Percentiles rank a stretch among this genome's conserved stretches.
phyloP scores from a whole-genome alignment of 768 basidiomycete genomes.

The Boletus rufocinnamomeus region DNA sequence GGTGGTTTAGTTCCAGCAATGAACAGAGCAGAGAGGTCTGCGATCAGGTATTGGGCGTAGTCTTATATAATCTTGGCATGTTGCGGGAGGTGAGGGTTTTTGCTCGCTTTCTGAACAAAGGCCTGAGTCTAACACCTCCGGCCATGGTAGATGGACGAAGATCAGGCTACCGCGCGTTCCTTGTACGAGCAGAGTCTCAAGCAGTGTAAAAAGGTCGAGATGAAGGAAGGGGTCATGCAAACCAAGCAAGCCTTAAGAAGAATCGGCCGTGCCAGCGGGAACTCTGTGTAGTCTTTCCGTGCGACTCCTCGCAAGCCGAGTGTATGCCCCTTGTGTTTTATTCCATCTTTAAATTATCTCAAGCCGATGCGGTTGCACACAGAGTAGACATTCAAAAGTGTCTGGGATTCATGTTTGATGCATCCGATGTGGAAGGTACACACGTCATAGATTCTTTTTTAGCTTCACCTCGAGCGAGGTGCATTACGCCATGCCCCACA shows the following conservation, averaged over 20 bases:
- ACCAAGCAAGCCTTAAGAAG: constrained; percentile 38
- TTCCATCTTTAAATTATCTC: no score
- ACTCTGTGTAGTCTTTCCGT: not conserved
- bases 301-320: not conserved
- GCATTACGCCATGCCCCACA: no score
- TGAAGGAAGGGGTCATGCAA: constrained; percentile 39
- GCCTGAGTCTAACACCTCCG: not conserved
- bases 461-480: no score
- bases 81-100: constrained; percentile 43
- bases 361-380: not conserved
- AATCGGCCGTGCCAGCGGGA: constrained; percentile 13
- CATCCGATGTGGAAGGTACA: not conserved
- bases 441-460: not conserved
- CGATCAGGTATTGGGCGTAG: constrained; percentile 55
- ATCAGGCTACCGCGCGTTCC: constrained; percentile 29
- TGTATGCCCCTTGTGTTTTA: not conserved
- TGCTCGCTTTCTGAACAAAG: not conserved
- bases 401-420: not conserved
- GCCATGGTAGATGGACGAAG: constrained; percentile 35
- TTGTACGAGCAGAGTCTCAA: constrained; percentile 36
- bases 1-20: constrained; percentile 25
- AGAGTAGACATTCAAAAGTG: not conserved
- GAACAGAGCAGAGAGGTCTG: constrained; percentile 42
- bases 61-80: constrained; percentile 63
- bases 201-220: constrained; percentile 34